Conservation (phyloP, 164 flowering plant species). For the Paratinospora sagittata region DNA sequence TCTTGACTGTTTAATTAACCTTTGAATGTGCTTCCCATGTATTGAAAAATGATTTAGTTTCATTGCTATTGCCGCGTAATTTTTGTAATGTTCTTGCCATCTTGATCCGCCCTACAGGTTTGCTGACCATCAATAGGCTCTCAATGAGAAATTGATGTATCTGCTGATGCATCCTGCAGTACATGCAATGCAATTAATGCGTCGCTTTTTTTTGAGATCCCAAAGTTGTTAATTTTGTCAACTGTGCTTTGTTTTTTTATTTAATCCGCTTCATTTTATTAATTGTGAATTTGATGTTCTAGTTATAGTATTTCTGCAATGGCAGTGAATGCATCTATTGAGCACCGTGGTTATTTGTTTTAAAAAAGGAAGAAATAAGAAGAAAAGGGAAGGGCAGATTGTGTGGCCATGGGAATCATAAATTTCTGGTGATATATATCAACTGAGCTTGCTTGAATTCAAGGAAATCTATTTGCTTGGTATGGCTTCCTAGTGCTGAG, state of each 20-base stretch:
- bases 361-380: too few relatives aligned
- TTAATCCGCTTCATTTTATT: not conserved
- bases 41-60: not conserved
- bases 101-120: not conserved
- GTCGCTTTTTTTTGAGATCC: not conserved
- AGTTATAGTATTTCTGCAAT: too few relatives aligned
- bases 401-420: too few relatives aligned
- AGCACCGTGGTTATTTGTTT: too few relatives aligned
- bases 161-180: not conserved
- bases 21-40: not conserved
- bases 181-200: not conserved
- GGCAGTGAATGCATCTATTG: too few relatives aligned
- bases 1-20: not conserved
- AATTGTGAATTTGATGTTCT: not conserved
- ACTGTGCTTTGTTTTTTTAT: not conserved
- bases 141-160: not conserved
- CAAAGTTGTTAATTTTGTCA: not conserved
- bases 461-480: too few relatives aligned
- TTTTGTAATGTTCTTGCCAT: not conserved
- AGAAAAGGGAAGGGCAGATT: too few relatives aligned
- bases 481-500: too few relatives aligned
- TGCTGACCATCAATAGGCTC: not conserved
- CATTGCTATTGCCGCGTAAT: not conserved
- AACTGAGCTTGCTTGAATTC: too few relatives aligned
- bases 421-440: too few relatives aligned